Evolutionary conservation across 169 alveolate genomes (phyloP).

Genomic region (Neospora caninum): DNA sequence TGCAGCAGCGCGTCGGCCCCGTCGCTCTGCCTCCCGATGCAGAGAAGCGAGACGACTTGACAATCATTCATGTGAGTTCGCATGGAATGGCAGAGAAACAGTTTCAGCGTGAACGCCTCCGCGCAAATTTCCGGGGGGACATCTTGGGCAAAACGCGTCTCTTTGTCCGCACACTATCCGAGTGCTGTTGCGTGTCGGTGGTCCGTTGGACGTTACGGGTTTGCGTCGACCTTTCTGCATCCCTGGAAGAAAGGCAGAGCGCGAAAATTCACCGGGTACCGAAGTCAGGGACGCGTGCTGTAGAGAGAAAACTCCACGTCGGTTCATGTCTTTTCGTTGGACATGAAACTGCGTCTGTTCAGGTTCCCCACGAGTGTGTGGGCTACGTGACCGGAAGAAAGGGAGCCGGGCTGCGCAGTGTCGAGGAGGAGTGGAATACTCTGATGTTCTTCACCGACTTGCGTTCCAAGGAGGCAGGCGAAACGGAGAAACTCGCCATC

Average conservation of each 20-base stretch:
- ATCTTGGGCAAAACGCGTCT: too few species aligned
- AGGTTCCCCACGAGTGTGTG: conserved; percentile 72
- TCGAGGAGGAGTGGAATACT: conserved; percentile 79
- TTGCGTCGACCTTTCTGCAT: too few species aligned
- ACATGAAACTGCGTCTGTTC: background rate
- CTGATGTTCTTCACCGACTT: conserved; percentile 73
- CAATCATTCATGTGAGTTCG: conserved; percentile 63
- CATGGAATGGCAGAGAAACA: background rate
- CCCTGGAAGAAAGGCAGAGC: too few species aligned
- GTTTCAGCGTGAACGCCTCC: background rate
- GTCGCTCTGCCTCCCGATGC: conserved; percentile 72
- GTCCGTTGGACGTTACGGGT: too few species aligned
- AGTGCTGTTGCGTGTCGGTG: too few species aligned
- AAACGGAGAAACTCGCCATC: conserved; percentile 61
- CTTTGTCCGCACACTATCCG: too few species aligned
- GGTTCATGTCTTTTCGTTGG: too few species aligned
- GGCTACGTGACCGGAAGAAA: conserved; percentile 79
- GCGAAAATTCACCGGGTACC: too few species aligned
- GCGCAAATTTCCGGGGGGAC: background rate
- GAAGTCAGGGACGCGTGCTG: too few species aligned
- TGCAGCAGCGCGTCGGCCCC: conserved; percentile 80
- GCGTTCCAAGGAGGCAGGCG: conserved; percentile 49
- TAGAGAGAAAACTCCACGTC: too few species aligned
- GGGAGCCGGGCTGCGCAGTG: conserved; percentile 74
- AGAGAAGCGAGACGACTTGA: conserved; percentile 72